These are phyloP conservation scores for Aegilops speltoides DNA, from an alignment of 176 grass and related monocot genomes.

Conservation along the genomic window DNA sequence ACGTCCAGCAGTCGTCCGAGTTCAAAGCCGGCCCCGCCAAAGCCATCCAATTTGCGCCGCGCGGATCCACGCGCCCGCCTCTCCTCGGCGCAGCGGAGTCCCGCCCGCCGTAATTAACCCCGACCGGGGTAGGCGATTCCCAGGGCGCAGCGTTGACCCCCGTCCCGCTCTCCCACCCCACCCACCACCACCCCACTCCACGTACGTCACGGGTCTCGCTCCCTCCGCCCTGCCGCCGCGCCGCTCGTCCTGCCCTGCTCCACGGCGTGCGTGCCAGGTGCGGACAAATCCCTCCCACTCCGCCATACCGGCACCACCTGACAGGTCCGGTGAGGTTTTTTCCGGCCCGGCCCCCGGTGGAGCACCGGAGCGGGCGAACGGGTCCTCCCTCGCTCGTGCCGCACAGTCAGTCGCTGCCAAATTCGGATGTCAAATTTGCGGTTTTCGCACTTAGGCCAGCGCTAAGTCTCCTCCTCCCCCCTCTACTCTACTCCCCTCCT, in stretches of 20 bases:
- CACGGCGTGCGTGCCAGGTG: conserved; percentile 32
- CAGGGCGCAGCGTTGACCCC: conserved; percentile 46
- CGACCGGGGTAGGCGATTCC: neutral
- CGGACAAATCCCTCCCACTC: conserved; percentile 40
- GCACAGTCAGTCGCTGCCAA: neutral
- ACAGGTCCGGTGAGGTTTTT: neutral
- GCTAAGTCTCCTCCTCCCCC: neutral
- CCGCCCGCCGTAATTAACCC: conserved; percentile 22
- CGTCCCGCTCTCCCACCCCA: neutral
- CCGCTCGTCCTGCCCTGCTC: neutral
- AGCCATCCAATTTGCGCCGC: conserved; percentile 29
- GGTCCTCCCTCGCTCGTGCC: neutral
- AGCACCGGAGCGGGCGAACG: neutral
- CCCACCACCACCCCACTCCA: conserved; percentile 32
- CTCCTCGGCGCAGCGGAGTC: neutral
- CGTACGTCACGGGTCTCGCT: conserved; percentile 43
- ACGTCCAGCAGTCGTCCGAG: neutral
- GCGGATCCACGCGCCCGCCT: neutral
- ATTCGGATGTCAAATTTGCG: conserved; percentile 7
- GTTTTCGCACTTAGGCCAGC: neutral
- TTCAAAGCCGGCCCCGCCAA: conserved; percentile 35
- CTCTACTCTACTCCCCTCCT: neutral
- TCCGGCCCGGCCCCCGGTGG: neutral
- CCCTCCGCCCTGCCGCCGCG: neutral
- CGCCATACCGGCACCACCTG: conserved; percentile 24